Conservation (phyloP, 2,329 filamentous ascomycete species). For the Didymellaceae sp. region DNA sequence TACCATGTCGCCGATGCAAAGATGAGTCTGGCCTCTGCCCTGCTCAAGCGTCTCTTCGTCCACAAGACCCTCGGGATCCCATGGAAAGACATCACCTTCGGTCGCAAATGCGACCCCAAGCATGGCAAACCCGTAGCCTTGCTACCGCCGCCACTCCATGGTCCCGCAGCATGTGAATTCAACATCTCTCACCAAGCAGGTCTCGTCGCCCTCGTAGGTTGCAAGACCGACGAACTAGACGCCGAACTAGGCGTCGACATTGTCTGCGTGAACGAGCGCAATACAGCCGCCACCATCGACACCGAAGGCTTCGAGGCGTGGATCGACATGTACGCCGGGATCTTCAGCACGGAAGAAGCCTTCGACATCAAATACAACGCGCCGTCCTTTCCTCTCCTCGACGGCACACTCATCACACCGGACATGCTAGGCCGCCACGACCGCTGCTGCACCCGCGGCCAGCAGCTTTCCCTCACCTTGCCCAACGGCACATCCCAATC, state of each 20-base stretch:
- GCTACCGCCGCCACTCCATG: constrained; percentile 35
- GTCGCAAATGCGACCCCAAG: constrained; percentile 59
- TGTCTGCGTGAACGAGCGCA: constrained; percentile 75
- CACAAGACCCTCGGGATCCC: constrained; percentile 63
- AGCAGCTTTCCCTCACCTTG: constrained; percentile 48
- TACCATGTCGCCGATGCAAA: constrained; percentile 75
- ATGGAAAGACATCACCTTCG: constrained; percentile 66
- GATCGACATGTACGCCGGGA: constrained; percentile 74
- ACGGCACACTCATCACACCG: constrained; percentile 50
- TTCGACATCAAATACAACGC: constrained; percentile 65
- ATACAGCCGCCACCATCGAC: constrained; percentile 66
- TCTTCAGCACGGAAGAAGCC: constrained; percentile 69
- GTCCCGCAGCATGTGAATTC: constrained; percentile 63
- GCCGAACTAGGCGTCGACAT: constrained; percentile 73
- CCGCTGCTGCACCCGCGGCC: constrained; percentile 49
- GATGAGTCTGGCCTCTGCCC: constrained; percentile 73
- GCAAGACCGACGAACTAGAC: constrained; percentile 36
- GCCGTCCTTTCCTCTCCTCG: constrained; percentile 50
- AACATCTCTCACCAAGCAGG: constrained; percentile 83
- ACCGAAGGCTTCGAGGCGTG: constrained; percentile 69
- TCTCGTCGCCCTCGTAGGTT: constrained; percentile 69
- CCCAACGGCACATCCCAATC: constrained; percentile 43
- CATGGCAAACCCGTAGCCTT: constrained; percentile 61
- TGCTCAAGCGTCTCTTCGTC: constrained; percentile 76
- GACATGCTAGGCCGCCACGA: constrained; percentile 53